Evolutionary conservation across 345 rosid genomes (phyloP), one percentile per base, ranked within the genome.

Genomic region (Garcia nutans): DNA sequence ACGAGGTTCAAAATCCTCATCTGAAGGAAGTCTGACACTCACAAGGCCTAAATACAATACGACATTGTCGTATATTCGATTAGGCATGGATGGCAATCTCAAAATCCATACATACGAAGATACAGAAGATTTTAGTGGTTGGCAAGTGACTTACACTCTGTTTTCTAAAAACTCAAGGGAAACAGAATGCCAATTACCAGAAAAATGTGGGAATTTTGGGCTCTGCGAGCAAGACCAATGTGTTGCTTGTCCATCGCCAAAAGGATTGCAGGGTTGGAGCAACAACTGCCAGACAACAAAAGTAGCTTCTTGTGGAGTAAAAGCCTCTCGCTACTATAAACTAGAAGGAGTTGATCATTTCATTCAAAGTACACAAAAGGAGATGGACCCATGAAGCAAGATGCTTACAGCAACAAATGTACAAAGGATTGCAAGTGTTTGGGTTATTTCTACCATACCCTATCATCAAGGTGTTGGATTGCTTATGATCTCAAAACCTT

Each of bases 1-100:
- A 1, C 19, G 13, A 28, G 82, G 73, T 0, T 57, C 71, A 22
- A 61, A 68, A 8, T 33, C 65, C 13, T 16, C 78, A 2, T 0
- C 13, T 0, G 79, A 64, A 6, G 64, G 71, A 0, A 6, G 22
- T 67, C 26, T 17, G 5, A 0, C 60, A 81, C 2, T 68, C 71
- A 1, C 84, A 85, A 62, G 85, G 60, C 81, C 41, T 37, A 37
- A 37, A 37, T 37, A 37, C 41, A 37, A 37, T 37, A 37, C 41
- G 41, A 37, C 41, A 0, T 19, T 68, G 45, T 80, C 88, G 1
- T 80, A 79, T 75, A 81, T 86, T 0, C 68, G 90, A 55, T 82
- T 89, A 2, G 87, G 66, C 3, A 58, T 83, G 5, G 92, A 91
- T 17, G 95, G 95, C 24, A 91, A 87, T 74, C 31, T 89, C 0